phyloP scores from a whole-genome alignment of 1,139 yeast genomes.

The Pneumocystis oryctolagi region DNA sequence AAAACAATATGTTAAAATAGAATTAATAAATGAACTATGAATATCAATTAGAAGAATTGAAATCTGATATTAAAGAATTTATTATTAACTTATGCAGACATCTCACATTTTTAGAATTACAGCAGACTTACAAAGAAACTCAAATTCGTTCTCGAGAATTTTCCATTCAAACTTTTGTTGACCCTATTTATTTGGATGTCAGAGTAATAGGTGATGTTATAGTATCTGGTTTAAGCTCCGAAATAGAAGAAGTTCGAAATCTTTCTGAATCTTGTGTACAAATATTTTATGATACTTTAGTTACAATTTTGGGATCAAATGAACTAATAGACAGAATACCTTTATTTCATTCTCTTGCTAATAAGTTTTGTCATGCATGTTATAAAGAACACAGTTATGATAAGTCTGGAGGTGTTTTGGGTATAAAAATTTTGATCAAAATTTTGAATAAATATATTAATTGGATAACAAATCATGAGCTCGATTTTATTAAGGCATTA shows the following conservation, averaged over 20 bases:
- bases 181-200: slow-evolving; percentile 54
- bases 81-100: slow-evolving; percentile 62
- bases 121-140: slow-evolving; percentile 49
- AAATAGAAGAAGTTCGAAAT: neutral
- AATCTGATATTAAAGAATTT: slow-evolving; percentile 48
- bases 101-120: slow-evolving; percentile 60
- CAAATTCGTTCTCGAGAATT: slow-evolving; percentile 46
- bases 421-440: slow-evolving; percentile 56
- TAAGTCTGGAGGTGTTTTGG: slow-evolving; percentile 80
- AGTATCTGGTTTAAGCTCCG: slow-evolving; percentile 42
- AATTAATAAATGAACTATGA: neutral
- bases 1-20: neutral
- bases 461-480: slow-evolving; percentile 66
- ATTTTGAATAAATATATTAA: slow-evolving; percentile 51
- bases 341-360: slow-evolving; percentile 58
- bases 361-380: slow-evolving; percentile 77
- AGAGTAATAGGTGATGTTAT: slow-evolving; percentile 60
- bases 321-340: slow-evolving; percentile 60
- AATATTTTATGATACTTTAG: slow-evolving; percentile 45
- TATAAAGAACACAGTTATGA: slow-evolving; percentile 75
- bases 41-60: slow-evolving; percentile 37
- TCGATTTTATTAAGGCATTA: slow-evolving; percentile 72
- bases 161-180: slow-evolving; percentile 66
- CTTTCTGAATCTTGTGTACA: slow-evolving; percentile 5
- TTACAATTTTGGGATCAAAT: slow-evolving; percentile 47